phyloP scores from a whole-genome alignment of 1,284 basidiomycete species.

The Rhodofomes roseus region DNA sequence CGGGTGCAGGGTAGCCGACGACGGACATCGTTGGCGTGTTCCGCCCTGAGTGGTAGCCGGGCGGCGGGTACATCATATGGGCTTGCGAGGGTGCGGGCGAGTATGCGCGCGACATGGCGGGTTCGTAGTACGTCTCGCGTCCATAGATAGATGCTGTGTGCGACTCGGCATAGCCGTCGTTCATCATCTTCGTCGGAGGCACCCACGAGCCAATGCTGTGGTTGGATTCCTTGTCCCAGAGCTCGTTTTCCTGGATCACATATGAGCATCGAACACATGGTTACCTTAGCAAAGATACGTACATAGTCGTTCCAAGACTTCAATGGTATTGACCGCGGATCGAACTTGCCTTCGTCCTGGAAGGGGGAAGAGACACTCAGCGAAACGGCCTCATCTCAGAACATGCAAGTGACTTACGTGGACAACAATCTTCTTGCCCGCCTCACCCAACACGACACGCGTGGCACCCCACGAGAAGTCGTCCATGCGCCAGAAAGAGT shows the following conservation, averaged over 20 bases:
- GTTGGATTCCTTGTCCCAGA: conserved; percentile 96
- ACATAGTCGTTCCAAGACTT: conserved; percentile 97
- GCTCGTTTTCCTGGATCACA: conserved; percentile 79
- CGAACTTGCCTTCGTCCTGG: conserved; percentile 96
- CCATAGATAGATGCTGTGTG: conserved; percentile 76
- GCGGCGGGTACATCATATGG: conserved; percentile 45
- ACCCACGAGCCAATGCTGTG: conserved; percentile 87
- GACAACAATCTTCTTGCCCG: conserved; percentile 92
- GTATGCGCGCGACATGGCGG: conserved; percentile 46
- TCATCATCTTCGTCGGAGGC: conserved; percentile 63
- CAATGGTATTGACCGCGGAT: conserved; percentile 87
- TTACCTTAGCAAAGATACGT: conserved; percentile 19
- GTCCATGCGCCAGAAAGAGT: conserved; percentile 99
- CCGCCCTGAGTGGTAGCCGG: conserved; percentile 74
- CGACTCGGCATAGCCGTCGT: conserved; percentile 71
- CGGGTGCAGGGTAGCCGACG: conserved; percentile 26
- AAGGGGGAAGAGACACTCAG: conserved; percentile 11
- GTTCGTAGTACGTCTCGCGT: conserved; percentile 78
- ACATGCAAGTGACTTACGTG: conserved; percentile 58
- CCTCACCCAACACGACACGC: conserved; percentile 90
- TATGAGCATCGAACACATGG: background rate
- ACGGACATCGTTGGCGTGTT: conserved; percentile 54
- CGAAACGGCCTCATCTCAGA: background rate
- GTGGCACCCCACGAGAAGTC: conserved; percentile 99
- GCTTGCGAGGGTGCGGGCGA: conserved; percentile 68